Conservation (phyloP, 805 yeast species). For the Pichia heedii region DNA sequence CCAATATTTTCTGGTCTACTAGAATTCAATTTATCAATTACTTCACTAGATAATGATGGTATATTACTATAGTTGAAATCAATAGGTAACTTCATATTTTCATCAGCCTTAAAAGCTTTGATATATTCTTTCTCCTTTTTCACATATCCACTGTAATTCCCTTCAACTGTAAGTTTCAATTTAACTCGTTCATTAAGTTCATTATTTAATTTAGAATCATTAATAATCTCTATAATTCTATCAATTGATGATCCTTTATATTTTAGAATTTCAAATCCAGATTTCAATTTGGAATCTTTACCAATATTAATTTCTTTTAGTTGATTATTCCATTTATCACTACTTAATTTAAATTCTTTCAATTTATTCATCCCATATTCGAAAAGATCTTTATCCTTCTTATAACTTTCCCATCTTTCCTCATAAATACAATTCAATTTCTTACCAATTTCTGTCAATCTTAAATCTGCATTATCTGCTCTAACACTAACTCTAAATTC, state of each 20-base stretch:
- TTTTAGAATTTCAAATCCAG: conserved; percentile 66
- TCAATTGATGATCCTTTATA: conserved; percentile 36
- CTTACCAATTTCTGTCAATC: conserved; percentile 67
- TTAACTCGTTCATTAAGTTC: conserved; percentile 37
- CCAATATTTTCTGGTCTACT: conserved; percentile 87
- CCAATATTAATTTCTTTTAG: conserved; percentile 41
- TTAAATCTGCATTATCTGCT: conserved; percentile 86
- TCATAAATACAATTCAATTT: conserved; percentile 57
- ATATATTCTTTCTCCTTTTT: conserved; percentile 63
- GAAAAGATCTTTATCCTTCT: conserved; percentile 35
- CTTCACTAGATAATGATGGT: conserved; percentile 69
- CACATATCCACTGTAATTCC: conserved; percentile 74
- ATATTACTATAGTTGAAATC: conserved; percentile 52
- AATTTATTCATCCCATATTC: conserved; percentile 39
- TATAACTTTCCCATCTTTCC: conserved; percentile 43
- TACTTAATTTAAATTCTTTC: conserved; percentile 36
- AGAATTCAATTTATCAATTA: conserved; percentile 53
- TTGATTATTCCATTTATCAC: conserved; percentile 53
- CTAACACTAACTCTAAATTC: conserved; percentile 87
- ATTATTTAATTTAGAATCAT: conserved; percentile 13
- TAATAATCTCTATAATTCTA: conserved; percentile 30
- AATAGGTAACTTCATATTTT: conserved; percentile 58
- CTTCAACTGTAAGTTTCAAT: conserved; percentile 65
- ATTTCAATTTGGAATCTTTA: conserved; percentile 42
- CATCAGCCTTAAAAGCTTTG: conserved; percentile 78